phyloP scores from a whole-genome alignment of 305 asterid species.

The Galium porrigens region DNA sequence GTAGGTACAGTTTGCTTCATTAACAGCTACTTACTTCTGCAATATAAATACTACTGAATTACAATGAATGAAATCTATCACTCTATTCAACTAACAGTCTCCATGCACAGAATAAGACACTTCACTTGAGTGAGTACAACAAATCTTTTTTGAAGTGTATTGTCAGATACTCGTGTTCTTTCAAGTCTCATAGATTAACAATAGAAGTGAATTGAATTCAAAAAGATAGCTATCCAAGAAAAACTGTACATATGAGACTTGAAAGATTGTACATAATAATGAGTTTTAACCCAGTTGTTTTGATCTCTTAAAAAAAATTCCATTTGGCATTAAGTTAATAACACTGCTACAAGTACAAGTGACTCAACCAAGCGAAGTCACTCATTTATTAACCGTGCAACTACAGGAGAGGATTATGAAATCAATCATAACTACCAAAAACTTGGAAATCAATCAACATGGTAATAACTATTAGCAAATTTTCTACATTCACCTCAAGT shows the following conservation, averaged over 20 bases:
- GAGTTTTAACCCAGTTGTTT: no score
- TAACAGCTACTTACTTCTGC: background rate
- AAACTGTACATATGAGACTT: no score
- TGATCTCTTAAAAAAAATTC: no score
- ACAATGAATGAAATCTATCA: background rate
- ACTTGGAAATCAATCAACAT: background rate
- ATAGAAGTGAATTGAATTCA: no score
- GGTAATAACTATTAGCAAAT: background rate
- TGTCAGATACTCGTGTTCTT: background rate
- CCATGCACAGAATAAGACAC: no score
- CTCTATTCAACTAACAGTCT: no score
- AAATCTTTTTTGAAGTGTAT: background rate
- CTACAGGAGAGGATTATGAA: background rate
- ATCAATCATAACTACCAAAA: background rate
- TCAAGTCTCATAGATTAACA: no score
- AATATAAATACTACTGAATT: background rate
- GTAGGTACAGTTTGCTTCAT: background rate
- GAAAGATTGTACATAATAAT: no score
- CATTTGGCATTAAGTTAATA: background rate
- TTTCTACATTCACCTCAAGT: constrained; percentile 47
- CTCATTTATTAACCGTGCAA: background rate
- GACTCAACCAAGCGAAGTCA: background rate
- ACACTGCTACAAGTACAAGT: background rate
- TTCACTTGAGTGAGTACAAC: background rate
- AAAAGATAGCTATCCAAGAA: no score